phyloP scores from a whole-genome alignment of 139 green algal genomes.

The Chlorella sp. region DNA sequence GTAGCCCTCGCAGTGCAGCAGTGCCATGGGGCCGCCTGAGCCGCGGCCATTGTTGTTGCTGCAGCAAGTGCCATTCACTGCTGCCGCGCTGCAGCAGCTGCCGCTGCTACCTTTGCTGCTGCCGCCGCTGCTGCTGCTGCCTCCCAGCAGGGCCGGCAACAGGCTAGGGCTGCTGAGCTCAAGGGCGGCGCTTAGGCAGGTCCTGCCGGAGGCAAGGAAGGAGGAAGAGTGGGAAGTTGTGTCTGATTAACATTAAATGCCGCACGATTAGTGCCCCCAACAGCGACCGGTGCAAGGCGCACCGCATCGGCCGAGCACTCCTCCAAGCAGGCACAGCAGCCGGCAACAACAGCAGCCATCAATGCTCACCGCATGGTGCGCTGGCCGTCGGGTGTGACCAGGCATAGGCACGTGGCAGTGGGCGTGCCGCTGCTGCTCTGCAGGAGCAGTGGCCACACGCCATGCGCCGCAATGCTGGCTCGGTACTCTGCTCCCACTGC shows the following conservation, averaged over 20 bases:
- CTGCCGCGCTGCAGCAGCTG: background rate
- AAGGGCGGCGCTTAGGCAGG: conserved; percentile 78
- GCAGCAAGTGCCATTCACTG: too few species aligned
- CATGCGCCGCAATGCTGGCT: conserved; percentile 51
- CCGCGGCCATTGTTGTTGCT: too few species aligned
- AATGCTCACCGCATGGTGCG: conserved; percentile 87
- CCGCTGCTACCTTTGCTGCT: background rate
- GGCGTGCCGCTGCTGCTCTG: conserved; percentile 36
- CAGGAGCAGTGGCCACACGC: conserved; percentile 70
- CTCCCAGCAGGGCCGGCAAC: conserved; percentile 54
- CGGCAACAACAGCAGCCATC: too few species aligned
- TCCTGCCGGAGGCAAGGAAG: conserved; percentile 37
- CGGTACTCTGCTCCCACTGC: conserved; percentile 62
- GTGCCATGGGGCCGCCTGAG: background rate
- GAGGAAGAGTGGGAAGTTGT: too few species aligned
- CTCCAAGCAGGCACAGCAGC: too few species aligned
- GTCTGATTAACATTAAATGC: too few species aligned
- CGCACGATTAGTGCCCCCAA: too few species aligned
- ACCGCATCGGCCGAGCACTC: too few species aligned
- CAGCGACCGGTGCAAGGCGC: too few species aligned
- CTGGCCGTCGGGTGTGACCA: conserved; percentile 85
- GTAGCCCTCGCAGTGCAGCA: conserved; percentile 90
- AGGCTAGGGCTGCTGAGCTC: conserved; percentile 56
- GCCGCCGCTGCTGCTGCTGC: background rate
- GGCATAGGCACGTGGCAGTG: conserved; percentile 73